Evolutionary conservation across 805 yeast genomes (phyloP).

Genomic region (Myxozyma kluyveri): DNA sequence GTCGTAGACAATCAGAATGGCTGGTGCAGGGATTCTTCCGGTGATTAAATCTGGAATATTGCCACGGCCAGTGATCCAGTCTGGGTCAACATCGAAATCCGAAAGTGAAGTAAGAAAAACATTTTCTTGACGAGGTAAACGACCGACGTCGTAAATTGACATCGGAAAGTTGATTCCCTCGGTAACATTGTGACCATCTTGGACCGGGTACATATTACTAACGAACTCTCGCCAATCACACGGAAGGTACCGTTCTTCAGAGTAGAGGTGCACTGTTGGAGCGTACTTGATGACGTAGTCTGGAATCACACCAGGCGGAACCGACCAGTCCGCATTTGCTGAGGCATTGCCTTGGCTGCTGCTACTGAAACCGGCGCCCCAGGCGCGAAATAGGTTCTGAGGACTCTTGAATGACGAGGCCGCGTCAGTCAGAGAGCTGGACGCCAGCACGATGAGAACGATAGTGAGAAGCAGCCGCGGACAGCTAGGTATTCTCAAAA

Average conservation of each 20-base stretch:
- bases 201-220: constrained; percentile 31
- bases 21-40: constrained; percentile 78
- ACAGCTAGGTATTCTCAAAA: no score
- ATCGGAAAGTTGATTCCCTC: constrained; percentile 30
- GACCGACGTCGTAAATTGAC: constrained; percentile 37
- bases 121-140: constrained; percentile 35
- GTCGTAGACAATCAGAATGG: constrained; percentile 76
- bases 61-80: constrained; percentile 75
- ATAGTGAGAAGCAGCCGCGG: no score
- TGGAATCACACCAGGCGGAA: constrained; percentile 32
- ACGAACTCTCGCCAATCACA: constrained; percentile 61
- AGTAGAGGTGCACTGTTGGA: constrained; percentile 80
- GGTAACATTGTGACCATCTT: constrained; percentile 36
- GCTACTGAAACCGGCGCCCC: no score
- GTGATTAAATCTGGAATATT: constrained; percentile 68
- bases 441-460: no score
- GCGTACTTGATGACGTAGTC: constrained; percentile 35
- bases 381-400: no score
- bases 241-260: constrained; percentile 85
- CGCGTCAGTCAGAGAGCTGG: no score
- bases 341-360: neutral
- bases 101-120: constrained; percentile 63
- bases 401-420: no score
- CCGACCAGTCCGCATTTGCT: constrained; percentile 26
- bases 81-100: constrained; percentile 72